phyloP scores from a whole-genome alignment of 345 rosid genomes.

The Citrus reticulata region DNA sequence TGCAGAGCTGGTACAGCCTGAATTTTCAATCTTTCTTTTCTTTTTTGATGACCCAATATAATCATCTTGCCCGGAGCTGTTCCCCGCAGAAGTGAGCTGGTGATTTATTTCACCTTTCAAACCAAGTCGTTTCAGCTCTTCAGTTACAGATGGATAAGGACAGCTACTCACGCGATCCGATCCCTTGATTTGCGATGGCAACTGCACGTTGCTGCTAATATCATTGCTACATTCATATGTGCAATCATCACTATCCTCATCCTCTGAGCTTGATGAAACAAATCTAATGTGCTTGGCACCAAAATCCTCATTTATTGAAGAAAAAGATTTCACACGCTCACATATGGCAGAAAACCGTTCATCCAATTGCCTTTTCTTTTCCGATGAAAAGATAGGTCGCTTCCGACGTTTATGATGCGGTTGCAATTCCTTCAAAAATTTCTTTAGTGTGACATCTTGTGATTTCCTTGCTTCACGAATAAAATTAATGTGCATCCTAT shows the following conservation, averaged over 20 bases:
- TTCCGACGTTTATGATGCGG: constrained; percentile 26
- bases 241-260: constrained; percentile 39
- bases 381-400: constrained; percentile 36
- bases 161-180: constrained; percentile 57
- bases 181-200: constrained; percentile 22
- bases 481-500: constrained; percentile 67
- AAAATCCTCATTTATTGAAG: constrained; percentile 46
- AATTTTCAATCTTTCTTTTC: constrained; percentile 38
- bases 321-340: constrained; percentile 68
- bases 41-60: constrained; percentile 2
- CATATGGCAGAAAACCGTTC: constrained; percentile 51
- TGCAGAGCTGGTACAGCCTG: constrained; percentile 19
- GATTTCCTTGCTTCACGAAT: constrained; percentile 58
- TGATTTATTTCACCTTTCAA: constrained; percentile 41
- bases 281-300: constrained; percentile 67
- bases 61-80: constrained; percentile 21
- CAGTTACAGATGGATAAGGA: constrained; percentile 89
- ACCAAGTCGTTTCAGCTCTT: constrained; percentile 77
- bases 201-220: constrained; percentile 3
- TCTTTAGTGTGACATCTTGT: constrained; percentile 41
- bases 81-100: constrained; percentile 19
- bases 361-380: constrained; percentile 40
- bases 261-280: constrained; percentile 66
- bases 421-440: constrained; percentile 31
- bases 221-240: constrained; percentile 26